Evolutionary conservation across 2,329 filamentous ascomycete species (phyloP).

Genomic region (Endothia cerciana): DNA sequence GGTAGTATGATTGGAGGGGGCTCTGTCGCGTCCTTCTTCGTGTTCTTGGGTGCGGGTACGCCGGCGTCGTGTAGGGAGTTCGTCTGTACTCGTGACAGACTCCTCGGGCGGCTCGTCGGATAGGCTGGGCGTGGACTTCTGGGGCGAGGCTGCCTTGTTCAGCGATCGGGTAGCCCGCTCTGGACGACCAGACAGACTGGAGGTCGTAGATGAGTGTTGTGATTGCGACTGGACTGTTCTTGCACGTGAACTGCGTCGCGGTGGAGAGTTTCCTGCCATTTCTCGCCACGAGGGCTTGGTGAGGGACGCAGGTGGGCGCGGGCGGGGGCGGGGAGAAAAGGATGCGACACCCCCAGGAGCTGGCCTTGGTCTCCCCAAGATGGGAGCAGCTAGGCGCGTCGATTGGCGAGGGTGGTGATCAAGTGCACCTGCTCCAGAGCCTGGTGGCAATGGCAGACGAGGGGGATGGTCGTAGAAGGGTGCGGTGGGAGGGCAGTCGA

Average conservation of each 20-base stretch:
- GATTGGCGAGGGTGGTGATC: conserved; percentile 29
- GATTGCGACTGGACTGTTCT: conserved; percentile 74
- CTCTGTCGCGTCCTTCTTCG: conserved; percentile 60
- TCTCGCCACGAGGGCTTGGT: conserved; percentile 43
- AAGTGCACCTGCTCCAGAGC: neutral
- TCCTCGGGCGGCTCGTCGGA: conserved; percentile 73
- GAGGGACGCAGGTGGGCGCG: conserved; percentile 37
- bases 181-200: conserved; percentile 73
- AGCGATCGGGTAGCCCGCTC: conserved; percentile 76
- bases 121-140: conserved; percentile 76
- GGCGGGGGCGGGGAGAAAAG: conserved; percentile 24
- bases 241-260: conserved; percentile 90
- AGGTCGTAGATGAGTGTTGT: conserved; percentile 73
- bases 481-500: conserved; percentile 2
- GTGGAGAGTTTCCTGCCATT: conserved; percentile 65
- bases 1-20: conserved; percentile 44
- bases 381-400: conserved; percentile 31
- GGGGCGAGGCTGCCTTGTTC: conserved; percentile 72
- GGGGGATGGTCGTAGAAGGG: conserved; percentile 10
- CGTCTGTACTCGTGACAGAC: conserved; percentile 56
- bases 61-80: conserved; percentile 72
- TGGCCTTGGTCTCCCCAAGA: conserved; percentile 13
- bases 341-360: conserved; percentile 17
- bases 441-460: neutral
- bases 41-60: conserved; percentile 71